Conservation (phyloP, 1,139 yeast genomes). For the Insectozyma bohioensis region DNA sequence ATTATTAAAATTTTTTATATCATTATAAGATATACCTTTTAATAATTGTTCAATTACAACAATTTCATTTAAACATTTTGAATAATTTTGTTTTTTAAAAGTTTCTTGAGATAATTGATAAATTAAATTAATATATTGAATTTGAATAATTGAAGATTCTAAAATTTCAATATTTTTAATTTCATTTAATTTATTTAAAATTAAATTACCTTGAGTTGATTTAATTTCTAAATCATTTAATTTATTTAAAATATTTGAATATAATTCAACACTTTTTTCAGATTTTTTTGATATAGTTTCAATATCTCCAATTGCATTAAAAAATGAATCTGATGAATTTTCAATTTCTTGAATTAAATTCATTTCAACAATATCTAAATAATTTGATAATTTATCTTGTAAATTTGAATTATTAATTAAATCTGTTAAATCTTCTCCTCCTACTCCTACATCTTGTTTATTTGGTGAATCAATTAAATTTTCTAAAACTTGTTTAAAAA, state of each 20-base stretch:
- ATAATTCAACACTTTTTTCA: slow-evolving; percentile 46
- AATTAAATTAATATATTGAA: slow-evolving; percentile 48
- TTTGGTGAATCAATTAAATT: slow-evolving; percentile 36
- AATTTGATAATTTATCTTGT: slow-evolving; percentile 81
- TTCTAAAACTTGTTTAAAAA: slow-evolving; percentile 72
- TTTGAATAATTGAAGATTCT: slow-evolving; percentile 66
- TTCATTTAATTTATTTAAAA: slow-evolving; percentile 53
- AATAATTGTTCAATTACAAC: slow-evolving; percentile 58
- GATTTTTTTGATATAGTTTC: slow-evolving; percentile 62
- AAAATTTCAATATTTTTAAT: slow-evolving; percentile 61
- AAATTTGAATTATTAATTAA: slow-evolving; percentile 48
- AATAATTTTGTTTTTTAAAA: slow-evolving; percentile 40
- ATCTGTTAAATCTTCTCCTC: slow-evolving; percentile 14
- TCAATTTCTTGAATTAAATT: slow-evolving; percentile 81
- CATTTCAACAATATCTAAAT: slow-evolving; percentile 82
- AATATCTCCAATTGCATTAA: slow-evolving; percentile 79
- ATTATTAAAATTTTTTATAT: no score
- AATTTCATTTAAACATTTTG: slow-evolving; percentile 50
- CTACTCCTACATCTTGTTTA: slow-evolving; percentile 27
- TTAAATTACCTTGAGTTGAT: slow-evolving; percentile 51
- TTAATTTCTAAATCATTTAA: slow-evolving; percentile 43
- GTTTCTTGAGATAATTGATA: slow-evolving; percentile 54
- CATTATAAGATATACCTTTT: slow-evolving; percentile 43
- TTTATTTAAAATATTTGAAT: slow-evolving; percentile 44
- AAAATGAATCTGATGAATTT: slow-evolving; percentile 79